Evolutionary conservation across 2,329 filamentous ascomycete species (phyloP), one percentile per base, ranked within the genome.

Genomic region (Exophiala dermatitidis): DNA sequence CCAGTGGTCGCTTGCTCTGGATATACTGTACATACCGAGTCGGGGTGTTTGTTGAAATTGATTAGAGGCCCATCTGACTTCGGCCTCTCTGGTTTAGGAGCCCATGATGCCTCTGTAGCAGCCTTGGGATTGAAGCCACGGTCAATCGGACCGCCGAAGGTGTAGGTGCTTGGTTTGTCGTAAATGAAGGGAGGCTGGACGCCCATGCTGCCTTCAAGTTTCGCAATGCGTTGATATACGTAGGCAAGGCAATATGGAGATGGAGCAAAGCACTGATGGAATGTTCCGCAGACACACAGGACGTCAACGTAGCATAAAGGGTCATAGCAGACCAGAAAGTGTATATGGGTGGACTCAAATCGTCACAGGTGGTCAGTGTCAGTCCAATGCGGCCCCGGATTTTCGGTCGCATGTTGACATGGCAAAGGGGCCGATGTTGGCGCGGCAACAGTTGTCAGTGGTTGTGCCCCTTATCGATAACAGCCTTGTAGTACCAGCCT

Each of bases 31-130:
- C 82, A 66, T 77, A 89, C 85, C 12, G 71, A 71, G 65, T 96
- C 90, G 1, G 90, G 90, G 69, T 95, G 90, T 53, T 81, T 79
- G 69, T 94, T 93, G 75, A 95, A 86, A 55, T 85, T 80, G 58
- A 96, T 72, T 59, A 94, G 72, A 8, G 89, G 90, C 0, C 89
- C 90, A 49, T 86, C 77, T 42, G 77, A 79, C 75, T 86, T 85
- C 40, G 80, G 77, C 64, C 78, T 83, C 29, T 72, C 67, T 12
- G 80, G 74, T 50, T 81, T 80, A 8, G 81, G 79, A 65, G 82
- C 74, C 75, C 81, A 87, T 71, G 86, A 91, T 58, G 88, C 86
- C 66, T 89, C 80, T 26, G 89, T 90, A 46, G 90, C 79, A 55
- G 87, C 86, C 69, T 90, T 94, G 46, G 91, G 90, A 64, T 96